These are phyloP conservation scores for Hydrangea macrophylla DNA, from an alignment of 148 eudicot species.

Conservation along the genomic window DNA sequence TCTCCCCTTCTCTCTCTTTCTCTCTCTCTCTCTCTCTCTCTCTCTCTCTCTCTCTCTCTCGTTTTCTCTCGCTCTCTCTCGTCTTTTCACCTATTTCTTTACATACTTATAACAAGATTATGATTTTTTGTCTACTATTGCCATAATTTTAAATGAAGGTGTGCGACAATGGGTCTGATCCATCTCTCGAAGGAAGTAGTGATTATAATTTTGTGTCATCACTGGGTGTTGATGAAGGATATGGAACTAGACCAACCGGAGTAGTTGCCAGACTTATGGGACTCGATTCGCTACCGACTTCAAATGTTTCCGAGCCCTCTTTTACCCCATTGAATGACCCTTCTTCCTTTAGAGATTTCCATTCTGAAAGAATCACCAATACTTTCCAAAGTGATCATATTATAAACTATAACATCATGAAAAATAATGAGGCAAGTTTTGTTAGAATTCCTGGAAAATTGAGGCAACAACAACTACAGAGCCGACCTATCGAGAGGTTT, in stretches of 20 bases:
- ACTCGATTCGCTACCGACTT: conserved; percentile 77
- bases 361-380: conserved; percentile 34
- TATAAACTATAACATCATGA: conserved; percentile 37
- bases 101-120: background rate
- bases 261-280: conserved; percentile 99
- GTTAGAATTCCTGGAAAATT: conserved; percentile 46
- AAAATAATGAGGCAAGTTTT: conserved; percentile 41
- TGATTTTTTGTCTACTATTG: conserved; percentile 15
- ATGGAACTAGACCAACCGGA: conserved; percentile 68
- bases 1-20: conserved; percentile 1
- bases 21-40: conserved; percentile 22
- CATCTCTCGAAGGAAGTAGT: conserved; percentile 34
- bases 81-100: background rate
- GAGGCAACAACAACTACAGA: conserved; percentile 43
- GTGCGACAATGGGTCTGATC: conserved; percentile 39
- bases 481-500: conserved; percentile 76
- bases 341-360: conserved; percentile 42
- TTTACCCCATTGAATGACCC: conserved; percentile 46
- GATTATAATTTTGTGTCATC: conserved; percentile 42
- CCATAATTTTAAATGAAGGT: conserved; percentile 41
- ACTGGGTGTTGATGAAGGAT: conserved; percentile 52
- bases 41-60: conserved; percentile 25
- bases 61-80: background rate
- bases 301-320: conserved; percentile 46
- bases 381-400: conserved; percentile 39